These are phyloP conservation scores for Ceratobasidium sp. DNA, from an alignment of 1,284 basidiomycete species.

Conservation along the genomic window DNA sequence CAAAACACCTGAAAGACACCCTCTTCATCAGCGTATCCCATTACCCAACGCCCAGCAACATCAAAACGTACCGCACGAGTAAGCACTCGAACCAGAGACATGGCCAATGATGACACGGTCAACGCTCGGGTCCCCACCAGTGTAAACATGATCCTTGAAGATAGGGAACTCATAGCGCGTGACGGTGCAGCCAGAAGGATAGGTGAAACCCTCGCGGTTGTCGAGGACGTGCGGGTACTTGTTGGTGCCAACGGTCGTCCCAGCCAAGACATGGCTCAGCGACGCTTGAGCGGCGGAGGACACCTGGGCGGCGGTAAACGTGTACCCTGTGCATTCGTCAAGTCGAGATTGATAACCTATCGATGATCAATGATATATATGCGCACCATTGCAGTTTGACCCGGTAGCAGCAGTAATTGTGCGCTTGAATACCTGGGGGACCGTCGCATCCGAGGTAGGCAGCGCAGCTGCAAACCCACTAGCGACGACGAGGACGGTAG, in stretches of 20 bases:
- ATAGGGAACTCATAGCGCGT: slow-evolving; percentile 35
- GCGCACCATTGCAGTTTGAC: slow-evolving; percentile 23
- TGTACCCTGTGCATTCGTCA: background rate
- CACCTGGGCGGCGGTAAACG: slow-evolving; percentile 28
- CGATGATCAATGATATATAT: background rate
- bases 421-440: slow-evolving; percentile 24
- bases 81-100: slow-evolving; percentile 33
- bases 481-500: background rate
- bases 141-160: slow-evolving; percentile 15
- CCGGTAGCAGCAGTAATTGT: slow-evolving; percentile 30
- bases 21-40: background rate
- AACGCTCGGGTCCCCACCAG: slow-evolving; percentile 33
- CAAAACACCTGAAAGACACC: slow-evolving; percentile 21
- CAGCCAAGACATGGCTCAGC: slow-evolving; percentile 23
- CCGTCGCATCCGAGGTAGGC: slow-evolving; percentile 19
- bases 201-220: slow-evolving; percentile 35
- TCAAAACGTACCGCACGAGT: slow-evolving; percentile 22
- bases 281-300: slow-evolving; percentile 17
- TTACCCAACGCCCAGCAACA: background rate
- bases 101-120: slow-evolving; percentile 36
- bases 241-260: slow-evolving; percentile 31
- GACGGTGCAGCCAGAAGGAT: slow-evolving; percentile 35
- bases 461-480: slow-evolving; percentile 17
- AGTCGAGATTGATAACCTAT: background rate
- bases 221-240: slow-evolving; percentile 34